Evolutionary conservation across 352 stramenopile species (phyloP).

Genomic region (Globisporangium cederbergense): DNA sequence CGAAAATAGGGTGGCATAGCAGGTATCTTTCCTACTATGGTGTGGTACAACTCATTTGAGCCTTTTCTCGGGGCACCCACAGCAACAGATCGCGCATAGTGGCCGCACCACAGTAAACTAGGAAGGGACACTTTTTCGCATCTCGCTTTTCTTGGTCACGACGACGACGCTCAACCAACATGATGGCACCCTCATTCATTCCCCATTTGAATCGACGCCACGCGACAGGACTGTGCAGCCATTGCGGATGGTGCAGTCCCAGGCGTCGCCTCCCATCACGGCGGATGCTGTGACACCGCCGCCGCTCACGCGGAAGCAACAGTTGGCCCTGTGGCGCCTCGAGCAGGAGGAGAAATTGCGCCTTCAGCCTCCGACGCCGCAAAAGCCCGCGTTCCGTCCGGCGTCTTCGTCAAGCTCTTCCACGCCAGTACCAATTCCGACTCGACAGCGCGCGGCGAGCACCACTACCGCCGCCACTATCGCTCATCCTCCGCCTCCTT

Average conservation of each 20-base stretch:
- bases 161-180: background rate
- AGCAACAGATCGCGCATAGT: too few relatives aligned
- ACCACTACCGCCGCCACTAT: background rate
- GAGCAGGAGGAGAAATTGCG: constrained; percentile 6
- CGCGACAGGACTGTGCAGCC: constrained; percentile 6
- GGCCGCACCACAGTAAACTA: background rate
- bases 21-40: too few relatives aligned
- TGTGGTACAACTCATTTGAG: background rate
- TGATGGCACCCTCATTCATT: constrained; percentile 1
- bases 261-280: background rate
- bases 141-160: background rate
- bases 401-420: background rate
- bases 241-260: constrained; percentile 10
- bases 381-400: constrained; percentile 10
- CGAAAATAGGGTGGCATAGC: background rate
- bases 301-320: constrained; percentile 25
- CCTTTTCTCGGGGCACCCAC: background rate
- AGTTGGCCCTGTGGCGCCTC: constrained; percentile 24
- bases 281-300: background rate
- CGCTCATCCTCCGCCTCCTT: background rate
- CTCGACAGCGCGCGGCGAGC: constrained; percentile 10
- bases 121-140: constrained; percentile 8
- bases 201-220: background rate
- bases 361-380: constrained; percentile 2
- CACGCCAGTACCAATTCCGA: background rate